Percentiles rank a stretch among this genome's conserved stretches.
Conservation (phyloP, 495 filamentous ascomycete genomes). For the Eremomyces bilateralis region DNA sequence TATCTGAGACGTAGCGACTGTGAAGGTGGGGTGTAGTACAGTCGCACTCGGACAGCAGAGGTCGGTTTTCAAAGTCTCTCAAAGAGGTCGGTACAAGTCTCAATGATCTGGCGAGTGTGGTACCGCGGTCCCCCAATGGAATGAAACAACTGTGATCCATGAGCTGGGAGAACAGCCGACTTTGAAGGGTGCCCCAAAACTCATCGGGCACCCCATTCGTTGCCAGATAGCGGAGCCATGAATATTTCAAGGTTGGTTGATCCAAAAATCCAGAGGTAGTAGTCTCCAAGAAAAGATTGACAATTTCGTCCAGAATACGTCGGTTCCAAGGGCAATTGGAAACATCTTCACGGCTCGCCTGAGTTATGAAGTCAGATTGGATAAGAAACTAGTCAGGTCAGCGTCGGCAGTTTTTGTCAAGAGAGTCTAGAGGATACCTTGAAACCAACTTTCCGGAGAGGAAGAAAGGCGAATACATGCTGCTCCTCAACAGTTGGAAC, state of each 20-base stretch:
- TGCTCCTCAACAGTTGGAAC: constrained; percentile 1
- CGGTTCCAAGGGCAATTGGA: constrained; percentile 1
- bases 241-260: background rate
- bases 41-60: no score
- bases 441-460: constrained; percentile 1
- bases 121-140: no score
- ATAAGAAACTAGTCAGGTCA: constrained; percentile 4
- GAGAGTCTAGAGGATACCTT: background rate
- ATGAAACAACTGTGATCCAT: background rate
- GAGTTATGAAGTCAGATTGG: constrained; percentile 5
- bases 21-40: no score
- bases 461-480: constrained; percentile 3
- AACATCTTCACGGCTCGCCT: constrained; percentile 2
- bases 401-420: background rate
- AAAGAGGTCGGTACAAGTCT: no score
- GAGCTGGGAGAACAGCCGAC: background rate
- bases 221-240: background rate
- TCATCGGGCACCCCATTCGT: background rate
- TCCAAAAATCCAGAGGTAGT: background rate
- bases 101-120: no score
- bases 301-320: background rate
- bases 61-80: no score
- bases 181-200: background rate
- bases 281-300: background rate
- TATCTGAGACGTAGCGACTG: constrained; percentile 2